phyloP scores from a whole-genome alignment of 1,284 basidiomycete genomes.

The Bjerkandera adusta region DNA sequence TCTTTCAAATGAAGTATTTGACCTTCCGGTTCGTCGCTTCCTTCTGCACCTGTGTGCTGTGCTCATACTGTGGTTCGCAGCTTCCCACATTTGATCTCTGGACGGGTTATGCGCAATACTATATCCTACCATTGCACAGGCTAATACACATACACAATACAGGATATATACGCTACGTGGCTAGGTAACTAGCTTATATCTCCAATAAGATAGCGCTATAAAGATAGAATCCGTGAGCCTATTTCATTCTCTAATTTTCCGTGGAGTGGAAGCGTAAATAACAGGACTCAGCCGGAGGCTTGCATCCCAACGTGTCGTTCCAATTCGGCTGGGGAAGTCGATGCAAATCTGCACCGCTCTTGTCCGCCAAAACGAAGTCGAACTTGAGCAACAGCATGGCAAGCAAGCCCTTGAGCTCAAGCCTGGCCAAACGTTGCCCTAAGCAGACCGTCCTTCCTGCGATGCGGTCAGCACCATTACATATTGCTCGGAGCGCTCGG shows the following conservation, averaged over 20 bases:
- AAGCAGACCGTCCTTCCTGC: conserved; percentile 66
- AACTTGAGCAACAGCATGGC: conserved; percentile 64
- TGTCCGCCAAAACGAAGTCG: conserved; percentile 53
- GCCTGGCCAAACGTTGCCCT: conserved; percentile 66
- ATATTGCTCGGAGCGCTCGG: too few relatives aligned
- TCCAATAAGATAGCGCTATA: too few relatives aligned
- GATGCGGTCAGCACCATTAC: conserved; percentile 13
- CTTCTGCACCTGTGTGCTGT: not conserved
- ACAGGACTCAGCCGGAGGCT: conserved; percentile 52
- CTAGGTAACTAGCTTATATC: not conserved
- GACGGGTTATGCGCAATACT: not conserved
- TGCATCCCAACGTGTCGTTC: conserved; percentile 70
- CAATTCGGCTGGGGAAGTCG: conserved; percentile 62
- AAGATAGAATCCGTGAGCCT: conserved; percentile 4
- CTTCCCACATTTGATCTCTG: not conserved
- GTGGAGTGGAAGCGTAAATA: conserved; percentile 41
- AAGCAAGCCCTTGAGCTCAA: conserved; percentile 66
- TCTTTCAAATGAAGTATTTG: conserved; percentile 17
- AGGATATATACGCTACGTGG: not conserved
- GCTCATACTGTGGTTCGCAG: not conserved
- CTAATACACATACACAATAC: not conserved
- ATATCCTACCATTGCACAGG: not conserved
- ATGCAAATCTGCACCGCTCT: conserved; percentile 40
- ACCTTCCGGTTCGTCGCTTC: not conserved
- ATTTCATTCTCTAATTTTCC: not conserved